Percentiles rank a stretch among this genome's conserved stretches.
Evolutionary conservation across 768 basidiomycete species (phyloP).

Genomic region (Imleria badia): DNA sequence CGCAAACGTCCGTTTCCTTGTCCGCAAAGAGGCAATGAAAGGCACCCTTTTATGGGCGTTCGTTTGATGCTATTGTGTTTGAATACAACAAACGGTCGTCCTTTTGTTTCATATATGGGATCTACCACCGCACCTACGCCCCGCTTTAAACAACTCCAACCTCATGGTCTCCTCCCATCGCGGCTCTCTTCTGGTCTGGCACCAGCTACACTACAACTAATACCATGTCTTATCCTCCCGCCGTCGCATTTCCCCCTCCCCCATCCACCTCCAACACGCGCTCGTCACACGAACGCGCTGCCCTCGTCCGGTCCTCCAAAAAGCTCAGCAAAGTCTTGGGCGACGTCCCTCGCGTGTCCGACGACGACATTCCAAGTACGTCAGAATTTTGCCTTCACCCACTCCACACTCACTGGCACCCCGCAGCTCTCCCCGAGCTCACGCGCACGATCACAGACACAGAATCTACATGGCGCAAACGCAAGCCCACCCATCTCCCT

Average conservation of each 20-base stretch:
- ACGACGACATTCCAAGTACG: conserved; percentile 23
- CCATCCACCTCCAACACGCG: conserved; percentile 62
- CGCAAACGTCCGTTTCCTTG: no score
- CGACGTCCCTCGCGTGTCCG: conserved; percentile 56
- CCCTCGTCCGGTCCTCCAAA: conserved; percentile 55
- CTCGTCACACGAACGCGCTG: conserved; percentile 49
- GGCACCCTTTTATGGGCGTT: not conserved
- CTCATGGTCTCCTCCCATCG: no score
- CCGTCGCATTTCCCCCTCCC: conserved; percentile 26
- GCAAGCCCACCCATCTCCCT: conserved; percentile 29
- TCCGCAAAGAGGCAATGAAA: no score
- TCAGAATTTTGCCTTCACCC: not conserved
- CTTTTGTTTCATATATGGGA: conserved; percentile 24
- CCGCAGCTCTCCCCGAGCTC: conserved; percentile 1
- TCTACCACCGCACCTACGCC: conserved; percentile 3
- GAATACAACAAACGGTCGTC: conserved; percentile 7
- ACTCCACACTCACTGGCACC: not conserved
- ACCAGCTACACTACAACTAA: conserved; percentile 15
- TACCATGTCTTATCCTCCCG: not conserved
- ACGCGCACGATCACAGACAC: conserved; percentile 1
- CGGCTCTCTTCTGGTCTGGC: conserved; percentile 27
- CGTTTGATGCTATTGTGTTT: conserved; percentile 10
- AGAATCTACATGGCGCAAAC: conserved; percentile 23
- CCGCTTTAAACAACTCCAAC: conserved; percentile 10
- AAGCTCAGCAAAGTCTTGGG: conserved; percentile 63